Base-by-base conservation (phyloP, 495 filamentous ascomycete species). In the Annulohypoxylon stygium region DNA sequence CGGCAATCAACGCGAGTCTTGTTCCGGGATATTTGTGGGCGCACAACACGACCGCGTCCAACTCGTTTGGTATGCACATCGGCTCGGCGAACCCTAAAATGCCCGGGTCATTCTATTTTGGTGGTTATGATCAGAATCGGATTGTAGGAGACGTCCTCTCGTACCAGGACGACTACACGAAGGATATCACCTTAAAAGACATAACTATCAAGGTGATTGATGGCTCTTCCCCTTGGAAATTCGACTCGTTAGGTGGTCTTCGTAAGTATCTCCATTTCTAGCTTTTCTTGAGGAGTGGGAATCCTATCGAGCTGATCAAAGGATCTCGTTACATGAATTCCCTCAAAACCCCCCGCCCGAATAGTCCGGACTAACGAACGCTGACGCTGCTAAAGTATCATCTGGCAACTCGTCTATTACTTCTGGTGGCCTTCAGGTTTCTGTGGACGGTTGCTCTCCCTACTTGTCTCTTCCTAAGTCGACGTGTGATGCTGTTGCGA, bases 61-160 rank as follows among this genome's bases (percentile, higher is more conserved):
- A 84, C 50, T 87, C 86, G 8, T 88, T 81, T 61, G 81, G 83
- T 5, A 79, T 90, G 73, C 88, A 89, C 69, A 83, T 89, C 45
- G 87, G 88, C 7, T 86, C 86, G 2, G 84, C 75, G 3, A 61
- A 71, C 5, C 77, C 79, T 8, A 65, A 69, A 3, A 81, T 86
- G 64, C 62, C 78, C 5, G 85, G 81, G 1, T 86, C 82, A 4
- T 75, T 88, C 43, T 67, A 81, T 26, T 81, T 86, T 48, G 87
- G 87, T 3, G 86, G 87, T 0, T 89, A 86, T 73, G 85, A 89
- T 69, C 79, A 83, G 53, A 82, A 76, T 54, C 77, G 84, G 26
- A 67, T 85, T n/a, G 62, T 77, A 11, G 77, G 77, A 26, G 71
- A 78, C 26, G 47, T 74, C 36, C 73, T 81, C 33, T 69, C 72